Base-by-base conservation (phyloP, 1,284 basidiomycete species). In the Wallemia ichthyophaga region DNA sequence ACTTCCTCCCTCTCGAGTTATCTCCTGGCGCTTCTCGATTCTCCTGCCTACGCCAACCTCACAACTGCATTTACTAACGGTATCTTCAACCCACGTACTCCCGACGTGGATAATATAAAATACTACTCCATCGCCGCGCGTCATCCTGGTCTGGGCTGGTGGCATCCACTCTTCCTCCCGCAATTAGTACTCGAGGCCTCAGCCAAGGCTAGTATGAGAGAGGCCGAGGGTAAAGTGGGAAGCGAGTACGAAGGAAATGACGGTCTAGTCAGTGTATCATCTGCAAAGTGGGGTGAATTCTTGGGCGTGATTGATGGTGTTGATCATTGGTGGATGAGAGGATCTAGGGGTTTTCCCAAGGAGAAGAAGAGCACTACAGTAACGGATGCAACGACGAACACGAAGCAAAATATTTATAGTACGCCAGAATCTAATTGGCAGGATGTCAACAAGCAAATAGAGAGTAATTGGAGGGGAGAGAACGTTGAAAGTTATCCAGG, bases 251-350 rank as follows among this genome's bases (percentile, higher is more conserved):
- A 84, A 78, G 92, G 92, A 1, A 95, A 96, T 68, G 94, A 99
- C 67, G 91, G 89, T 0, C 74, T 99, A 17, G 92, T 99, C 21
- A 84, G 82, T 13, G 76, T 98, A 17, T 79, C 83, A 2, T 56
- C 63, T 58, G 66, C 66, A 2, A 64, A 64, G 33, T 68, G 67
- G 67, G 67, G 67, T 32, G 61, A 64, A 57, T 67, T 88, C 69
- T 71, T 99, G 19, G 92, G 92, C 2, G 78, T 81, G 23, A 75
- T 98, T 67, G 85, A 94, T 63, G 83, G 81, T 1, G 84, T 81
- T 64, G 91, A 99, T 72, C 94, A 98, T 68, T 99, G 94, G 94
- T 85, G 94, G 66, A 75, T 96, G 65, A 73, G 94, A 60, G 94
- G 94, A 0, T 81, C 73, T 59, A 72, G 74, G n/a, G 75, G 73